Percentiles rank a stretch among this genome's conserved stretches.
Conservation (phyloP, 1,284 basidiomycete genomes). For the Apiotrichum akiyoshidainum region DNA sequence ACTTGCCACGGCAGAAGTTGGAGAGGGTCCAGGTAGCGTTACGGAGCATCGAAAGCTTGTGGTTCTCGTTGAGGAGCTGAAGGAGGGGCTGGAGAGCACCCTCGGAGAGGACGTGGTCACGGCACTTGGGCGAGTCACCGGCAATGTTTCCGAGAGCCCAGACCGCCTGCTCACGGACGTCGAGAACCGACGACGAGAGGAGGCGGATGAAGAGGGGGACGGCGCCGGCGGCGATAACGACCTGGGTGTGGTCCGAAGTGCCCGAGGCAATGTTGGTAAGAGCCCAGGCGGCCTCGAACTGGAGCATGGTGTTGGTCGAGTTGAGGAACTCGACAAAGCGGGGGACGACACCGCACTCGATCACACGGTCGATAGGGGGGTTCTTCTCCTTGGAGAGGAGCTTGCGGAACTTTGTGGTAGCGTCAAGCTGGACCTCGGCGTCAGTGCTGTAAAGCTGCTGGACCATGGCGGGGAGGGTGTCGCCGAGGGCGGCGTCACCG, state of each 20-base stretch:
- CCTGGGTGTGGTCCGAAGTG: constrained; percentile 96
- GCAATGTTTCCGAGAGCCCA: constrained; percentile 97
- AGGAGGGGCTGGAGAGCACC: constrained; percentile 57
- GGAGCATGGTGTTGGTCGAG: constrained; percentile 87
- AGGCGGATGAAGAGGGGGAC: constrained; percentile 98
- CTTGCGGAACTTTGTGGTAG: constrained; percentile 94
- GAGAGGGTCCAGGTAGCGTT: constrained; percentile 98
- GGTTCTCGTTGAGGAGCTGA: constrained; percentile 57
- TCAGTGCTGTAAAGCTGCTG: constrained; percentile 88
- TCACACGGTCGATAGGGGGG: constrained; percentile 98
- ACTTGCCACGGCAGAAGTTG: constrained; percentile 96
- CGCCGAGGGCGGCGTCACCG: constrained; percentile 51
- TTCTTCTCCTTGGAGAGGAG: constrained; percentile 99
- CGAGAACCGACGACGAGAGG: constrained; percentile 75
- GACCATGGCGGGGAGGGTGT: constrained; percentile 73
- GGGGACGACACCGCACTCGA: constrained; percentile 94
- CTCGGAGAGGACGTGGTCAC: constrained; percentile 69
- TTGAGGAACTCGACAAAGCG: constrained; percentile 95
- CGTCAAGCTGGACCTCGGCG: constrained; percentile 85
- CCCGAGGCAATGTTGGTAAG: constrained; percentile 99
- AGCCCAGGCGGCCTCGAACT: constrained; percentile 99
- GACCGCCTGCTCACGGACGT: constrained; percentile 94
- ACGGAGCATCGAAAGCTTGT: constrained; percentile 94
- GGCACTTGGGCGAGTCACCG: constrained; percentile 88
- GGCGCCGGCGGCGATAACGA: constrained; percentile 90